These are phyloP conservation scores for Suillus variegatus DNA, from an alignment of 768 basidiomycete species.

Conservation along the genomic window DNA sequence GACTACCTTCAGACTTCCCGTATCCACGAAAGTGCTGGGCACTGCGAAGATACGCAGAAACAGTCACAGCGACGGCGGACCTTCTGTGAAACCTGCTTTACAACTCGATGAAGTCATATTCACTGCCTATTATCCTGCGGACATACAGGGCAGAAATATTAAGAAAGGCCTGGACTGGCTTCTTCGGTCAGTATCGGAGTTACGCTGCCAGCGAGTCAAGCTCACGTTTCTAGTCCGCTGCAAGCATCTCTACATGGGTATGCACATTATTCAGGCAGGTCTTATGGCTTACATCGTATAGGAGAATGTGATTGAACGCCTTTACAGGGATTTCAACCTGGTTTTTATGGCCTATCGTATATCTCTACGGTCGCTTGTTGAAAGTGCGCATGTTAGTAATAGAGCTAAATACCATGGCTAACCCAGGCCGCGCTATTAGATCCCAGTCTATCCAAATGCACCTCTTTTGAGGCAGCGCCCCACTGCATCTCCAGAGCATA, in stretches of 20 bases:
- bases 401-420: constrained; percentile 2
- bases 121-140: constrained; percentile 66
- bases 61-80: constrained; percentile 2
- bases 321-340: constrained; percentile 28
- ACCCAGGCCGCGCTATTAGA: constrained; percentile 32
- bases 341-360: constrained; percentile 46
- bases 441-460: constrained; percentile 58
- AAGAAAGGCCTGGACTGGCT: constrained; percentile 57
- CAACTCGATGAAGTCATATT: constrained; percentile 63
- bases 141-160: constrained; percentile 26
- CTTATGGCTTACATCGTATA: background rate
- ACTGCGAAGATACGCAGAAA: constrained; percentile 35
- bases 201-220: background rate
- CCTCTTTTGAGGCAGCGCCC: constrained; percentile 46
- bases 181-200: constrained; percentile 43
- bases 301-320: background rate
- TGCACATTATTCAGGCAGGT: constrained; percentile 48
- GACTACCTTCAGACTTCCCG: constrained; percentile 54
- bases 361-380: constrained; percentile 50
- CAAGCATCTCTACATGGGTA: constrained; percentile 49
- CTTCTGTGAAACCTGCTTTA: constrained; percentile 42
- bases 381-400: constrained; percentile 37
- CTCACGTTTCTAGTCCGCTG: constrained; percentile 35
- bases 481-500: background rate
- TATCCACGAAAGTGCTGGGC: constrained; percentile 43